phyloP scores from a whole-genome alignment of 2,329 filamentous ascomycete genomes.

The Colletotrichum sidae region DNA sequence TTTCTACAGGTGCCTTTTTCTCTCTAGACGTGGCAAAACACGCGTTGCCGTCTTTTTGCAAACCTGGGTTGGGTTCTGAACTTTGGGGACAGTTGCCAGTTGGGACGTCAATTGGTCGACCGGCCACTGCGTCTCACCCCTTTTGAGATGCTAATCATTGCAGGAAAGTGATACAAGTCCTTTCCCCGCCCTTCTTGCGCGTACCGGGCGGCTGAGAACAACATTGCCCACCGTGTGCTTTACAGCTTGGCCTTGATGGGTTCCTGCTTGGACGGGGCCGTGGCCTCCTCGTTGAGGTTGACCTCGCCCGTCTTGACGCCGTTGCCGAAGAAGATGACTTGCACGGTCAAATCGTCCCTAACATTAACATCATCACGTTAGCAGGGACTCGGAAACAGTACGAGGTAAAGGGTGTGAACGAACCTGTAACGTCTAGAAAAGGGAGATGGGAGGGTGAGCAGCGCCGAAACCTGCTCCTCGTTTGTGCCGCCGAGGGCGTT shows the following conservation, averaged over 20 bases:
- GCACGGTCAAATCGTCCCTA: conserved; percentile 94
- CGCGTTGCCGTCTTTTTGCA: no score
- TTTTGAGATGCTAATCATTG: no score
- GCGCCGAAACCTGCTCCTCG: conserved; percentile 90
- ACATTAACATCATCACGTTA: conserved; percentile 47
- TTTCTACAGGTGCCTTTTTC: not conserved
- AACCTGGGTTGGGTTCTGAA: no score
- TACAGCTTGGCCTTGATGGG: conserved; percentile 55
- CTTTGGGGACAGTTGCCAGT: no score
- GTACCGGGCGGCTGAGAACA: no score
- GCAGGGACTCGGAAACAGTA: not conserved
- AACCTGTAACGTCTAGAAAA: conserved; percentile 92
- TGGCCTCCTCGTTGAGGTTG: conserved; percentile 87
- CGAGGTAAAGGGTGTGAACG: not conserved
- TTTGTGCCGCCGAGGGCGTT: conserved; percentile 96
- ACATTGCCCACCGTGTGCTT: not conserved
- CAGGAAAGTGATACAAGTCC: no score
- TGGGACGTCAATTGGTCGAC: no score
- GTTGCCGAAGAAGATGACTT: conserved; percentile 98
- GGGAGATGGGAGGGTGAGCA: conserved; percentile 90
- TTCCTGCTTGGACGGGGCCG: conserved; percentile 59
- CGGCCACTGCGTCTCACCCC: no score
- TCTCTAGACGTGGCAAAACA: no score
- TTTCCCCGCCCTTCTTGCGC: not conserved
- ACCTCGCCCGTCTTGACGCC: conserved; percentile 81